Evolutionary conservation across 1,284 basidiomycete species (phyloP).

Genomic region (Amylostereum areolatum): DNA sequence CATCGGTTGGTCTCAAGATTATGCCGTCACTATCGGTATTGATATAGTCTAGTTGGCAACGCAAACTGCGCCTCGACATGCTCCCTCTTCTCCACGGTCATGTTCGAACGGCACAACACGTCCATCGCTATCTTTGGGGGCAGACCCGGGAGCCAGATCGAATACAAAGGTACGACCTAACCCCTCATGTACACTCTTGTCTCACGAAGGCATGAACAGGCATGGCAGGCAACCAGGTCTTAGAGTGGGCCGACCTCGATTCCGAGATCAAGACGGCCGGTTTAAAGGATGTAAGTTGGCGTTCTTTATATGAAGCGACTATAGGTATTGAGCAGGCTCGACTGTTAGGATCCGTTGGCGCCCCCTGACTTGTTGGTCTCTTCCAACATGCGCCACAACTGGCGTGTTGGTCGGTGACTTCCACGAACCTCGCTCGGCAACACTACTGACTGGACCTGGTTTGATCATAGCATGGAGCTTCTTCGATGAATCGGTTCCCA

Average conservation of each 20-base stretch:
- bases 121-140: slow-evolving; percentile 58
- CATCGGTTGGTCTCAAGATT: slow-evolving; percentile 31
- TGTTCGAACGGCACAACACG: slow-evolving; percentile 52
- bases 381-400: slow-evolving; percentile 53
- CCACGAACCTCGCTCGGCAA: no score
- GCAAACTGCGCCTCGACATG: slow-evolving; percentile 61
- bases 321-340: no score
- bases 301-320: not conserved
- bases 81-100: slow-evolving; percentile 57
- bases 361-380: slow-evolving; percentile 54
- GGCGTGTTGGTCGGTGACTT: slow-evolving; percentile 33
- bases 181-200: not conserved
- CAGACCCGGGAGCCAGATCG: slow-evolving; percentile 42
- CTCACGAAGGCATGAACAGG: slow-evolving; percentile 22
- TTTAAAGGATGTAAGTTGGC: slow-evolving; percentile 41
- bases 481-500: slow-evolving; percentile 19
- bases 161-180: slow-evolving; percentile 45
- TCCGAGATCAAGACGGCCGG: slow-evolving; percentile 60
- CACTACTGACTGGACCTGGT: not conserved
- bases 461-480: slow-evolving; percentile 21
- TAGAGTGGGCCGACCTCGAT: slow-evolving; percentile 59
- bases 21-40: not conserved
- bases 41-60: slow-evolving; percentile 27
- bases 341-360: slow-evolving; percentile 46
- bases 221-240: slow-evolving; percentile 62